Evolutionary conservation across 2,329 filamentous ascomycete genomes (phyloP), one percentile per base, ranked within the genome.

Genomic region (Pestalotiopsis sp.): DNA sequence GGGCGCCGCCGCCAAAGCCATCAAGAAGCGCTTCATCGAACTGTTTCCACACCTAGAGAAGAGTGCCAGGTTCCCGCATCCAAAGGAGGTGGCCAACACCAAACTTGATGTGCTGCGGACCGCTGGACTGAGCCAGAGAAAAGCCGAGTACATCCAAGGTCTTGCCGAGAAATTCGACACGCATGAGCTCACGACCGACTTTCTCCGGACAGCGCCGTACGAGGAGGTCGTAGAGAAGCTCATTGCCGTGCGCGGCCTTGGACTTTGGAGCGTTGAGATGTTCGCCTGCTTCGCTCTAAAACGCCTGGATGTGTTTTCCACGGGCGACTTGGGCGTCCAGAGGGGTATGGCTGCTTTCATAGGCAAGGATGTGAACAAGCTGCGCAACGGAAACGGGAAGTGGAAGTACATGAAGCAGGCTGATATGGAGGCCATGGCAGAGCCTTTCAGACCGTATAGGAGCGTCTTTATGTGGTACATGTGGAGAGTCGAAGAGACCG

Each of bases 391-490:
- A 72, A 91, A 91, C 40, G 93, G 93, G 59, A 98, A 98, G 83
- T 98, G 94, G 92, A 98, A 98, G 84, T 99, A 98, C 80, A 97
- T 98, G 94, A 88, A 87, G 45, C 96, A 98, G 82, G 88, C 90
- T 78, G 96, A 98, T 70, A 98, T 99, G 96, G 79, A 92, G 70
- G 92, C 94, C 72, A 86, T 93, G 72, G 91, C 93, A 13, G 92
- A 91, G 68, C 89, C 86, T 77, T 99, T 97, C 79, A 87, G 87
- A 68, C 96, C 95, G 3, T 98, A 97, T 81, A 91, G 95, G 77
- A 96, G 92, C 75, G 79, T 98, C 58, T 97, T 97, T 76, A 98
- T 98, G 95, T 98, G 95, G 95, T 97, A 97, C 78, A 97, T 97
- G 93, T 98, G 95, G 95, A 86, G 92, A 69, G 90, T 95, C 12